A percentile compares a stretch with the other conserved stretches of the same genome.
These are phyloP conservation scores for Auricularia heimuer DNA, from an alignment of 768 basidiomycete species.

Conservation along the genomic window DNA sequence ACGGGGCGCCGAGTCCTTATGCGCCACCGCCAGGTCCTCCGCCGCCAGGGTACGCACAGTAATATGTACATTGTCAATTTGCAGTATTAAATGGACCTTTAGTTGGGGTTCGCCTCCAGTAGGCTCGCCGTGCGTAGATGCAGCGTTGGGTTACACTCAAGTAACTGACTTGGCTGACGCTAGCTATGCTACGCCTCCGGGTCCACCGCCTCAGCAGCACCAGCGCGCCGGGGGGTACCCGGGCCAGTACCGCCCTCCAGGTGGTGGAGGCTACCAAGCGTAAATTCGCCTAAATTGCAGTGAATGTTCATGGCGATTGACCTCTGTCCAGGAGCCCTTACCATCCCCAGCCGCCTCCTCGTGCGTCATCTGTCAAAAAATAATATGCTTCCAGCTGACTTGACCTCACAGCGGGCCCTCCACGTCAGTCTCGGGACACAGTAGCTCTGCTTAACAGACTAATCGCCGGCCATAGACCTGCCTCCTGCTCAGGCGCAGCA, in stretches of 20 bases:
- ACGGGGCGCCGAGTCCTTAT: background rate
- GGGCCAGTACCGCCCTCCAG: background rate
- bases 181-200: background rate
- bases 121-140: background rate
- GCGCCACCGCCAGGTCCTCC: background rate
- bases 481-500: conserved; percentile 50
- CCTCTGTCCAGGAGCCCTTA: background rate
- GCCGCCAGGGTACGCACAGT: background rate
- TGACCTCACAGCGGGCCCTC: background rate
- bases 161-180: background rate
- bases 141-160: background rate
- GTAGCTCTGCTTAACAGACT: too few relatives aligned
- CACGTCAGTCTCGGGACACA: background rate
- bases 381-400: background rate
- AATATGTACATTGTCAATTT: background rate
- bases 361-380: background rate
- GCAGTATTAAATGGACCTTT: background rate
- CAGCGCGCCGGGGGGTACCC: background rate
- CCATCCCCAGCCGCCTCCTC: background rate
- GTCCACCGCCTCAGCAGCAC: background rate
- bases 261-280: background rate
- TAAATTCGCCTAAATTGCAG: background rate
- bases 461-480: background rate
- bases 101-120: background rate
- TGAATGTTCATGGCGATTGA: background rate